These are phyloP conservation scores for Colletotrichum graminicola DNA, from an alignment of 2,329 filamentous ascomycete species.

Conservation along the genomic window DNA sequence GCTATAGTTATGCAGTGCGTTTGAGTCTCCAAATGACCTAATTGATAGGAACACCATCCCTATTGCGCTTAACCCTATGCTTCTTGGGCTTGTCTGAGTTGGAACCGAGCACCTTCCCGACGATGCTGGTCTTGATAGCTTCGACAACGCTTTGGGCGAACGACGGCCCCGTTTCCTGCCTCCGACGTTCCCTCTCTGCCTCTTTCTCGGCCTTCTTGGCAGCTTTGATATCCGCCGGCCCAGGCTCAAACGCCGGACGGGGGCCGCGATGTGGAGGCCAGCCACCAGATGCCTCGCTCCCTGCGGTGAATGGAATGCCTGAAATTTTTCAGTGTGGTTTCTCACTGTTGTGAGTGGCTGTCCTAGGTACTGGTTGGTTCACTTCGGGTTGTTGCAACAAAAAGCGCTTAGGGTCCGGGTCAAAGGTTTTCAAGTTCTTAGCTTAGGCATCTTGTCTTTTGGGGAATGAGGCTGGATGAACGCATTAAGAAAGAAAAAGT, in stretches of 20 bases:
- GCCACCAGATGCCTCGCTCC: slow-evolving; percentile 22
- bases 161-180: neutral
- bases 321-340: neutral
- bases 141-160: neutral
- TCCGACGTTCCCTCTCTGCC: slow-evolving; percentile 23
- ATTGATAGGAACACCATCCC: neutral
- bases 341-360: accelerated
- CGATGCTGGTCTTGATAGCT: neutral
- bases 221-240: slow-evolving; percentile 34
- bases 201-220: slow-evolving; percentile 37
- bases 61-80: neutral
- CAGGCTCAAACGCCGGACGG: slow-evolving; percentile 22
- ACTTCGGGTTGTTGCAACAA: neutral
- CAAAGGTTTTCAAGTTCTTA: neutral
- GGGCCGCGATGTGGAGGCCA: slow-evolving; percentile 23
- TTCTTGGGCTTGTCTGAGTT: slow-evolving; percentile 20
- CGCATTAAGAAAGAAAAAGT: too few species aligned
- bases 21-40: too few species aligned
- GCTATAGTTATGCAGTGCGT: too few species aligned
- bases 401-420: neutral
- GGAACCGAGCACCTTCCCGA: neutral
- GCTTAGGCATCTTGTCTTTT: accelerated
- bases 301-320: slow-evolving; percentile 30
- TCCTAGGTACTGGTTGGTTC: neutral
- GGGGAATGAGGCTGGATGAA: too few species aligned